Evolutionary conservation across 2,329 filamentous ascomycete species (phyloP).

Genomic region (Calcarisporium arbuscula): DNA sequence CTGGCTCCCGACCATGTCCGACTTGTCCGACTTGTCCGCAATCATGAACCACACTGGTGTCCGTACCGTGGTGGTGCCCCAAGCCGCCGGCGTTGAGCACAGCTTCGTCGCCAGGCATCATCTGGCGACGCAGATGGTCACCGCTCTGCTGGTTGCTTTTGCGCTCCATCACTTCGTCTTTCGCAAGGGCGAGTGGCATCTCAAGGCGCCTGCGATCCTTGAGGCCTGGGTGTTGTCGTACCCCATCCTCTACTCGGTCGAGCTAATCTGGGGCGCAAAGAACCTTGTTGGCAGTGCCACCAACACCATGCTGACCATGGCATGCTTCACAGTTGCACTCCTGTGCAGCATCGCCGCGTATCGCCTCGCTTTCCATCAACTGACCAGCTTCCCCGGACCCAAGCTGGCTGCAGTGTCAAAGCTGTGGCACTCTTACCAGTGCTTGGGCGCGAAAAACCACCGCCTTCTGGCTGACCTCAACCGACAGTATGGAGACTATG

Average conservation of each 20-base stretch:
- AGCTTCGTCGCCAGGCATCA: no score
- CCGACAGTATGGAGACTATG: constrained; percentile 17
- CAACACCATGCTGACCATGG: constrained; percentile 1
- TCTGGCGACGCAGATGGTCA: no score
- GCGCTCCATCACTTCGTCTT: no score
- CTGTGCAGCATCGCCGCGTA: constrained; percentile 29
- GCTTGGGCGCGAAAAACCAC: constrained; percentile 17
- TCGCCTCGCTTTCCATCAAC: constrained; percentile 31
- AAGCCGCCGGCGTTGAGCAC: no score
- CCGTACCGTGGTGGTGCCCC: no score
- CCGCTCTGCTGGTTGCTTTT: no score
- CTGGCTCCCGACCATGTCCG: no score
- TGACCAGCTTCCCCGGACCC: constrained; percentile 31
- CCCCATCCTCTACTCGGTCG: not conserved
- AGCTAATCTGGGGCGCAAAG: no score
- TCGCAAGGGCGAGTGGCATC: constrained; percentile 19
- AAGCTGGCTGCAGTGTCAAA: constrained; percentile 28
- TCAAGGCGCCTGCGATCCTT: constrained; percentile 14
- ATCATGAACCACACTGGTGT: no score
- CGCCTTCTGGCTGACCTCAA: constrained; percentile 14
- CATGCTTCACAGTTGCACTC: constrained; percentile 10
- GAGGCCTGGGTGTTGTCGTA: constrained; percentile 1
- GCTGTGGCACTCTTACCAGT: constrained; percentile 25
- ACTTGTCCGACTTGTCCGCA: no score
- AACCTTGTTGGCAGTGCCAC: not conserved